Evolutionary conservation across 1,284 basidiomycete species (phyloP), one percentile per base, ranked within the genome.

Genomic region (Ceratobasidium sp.): DNA sequence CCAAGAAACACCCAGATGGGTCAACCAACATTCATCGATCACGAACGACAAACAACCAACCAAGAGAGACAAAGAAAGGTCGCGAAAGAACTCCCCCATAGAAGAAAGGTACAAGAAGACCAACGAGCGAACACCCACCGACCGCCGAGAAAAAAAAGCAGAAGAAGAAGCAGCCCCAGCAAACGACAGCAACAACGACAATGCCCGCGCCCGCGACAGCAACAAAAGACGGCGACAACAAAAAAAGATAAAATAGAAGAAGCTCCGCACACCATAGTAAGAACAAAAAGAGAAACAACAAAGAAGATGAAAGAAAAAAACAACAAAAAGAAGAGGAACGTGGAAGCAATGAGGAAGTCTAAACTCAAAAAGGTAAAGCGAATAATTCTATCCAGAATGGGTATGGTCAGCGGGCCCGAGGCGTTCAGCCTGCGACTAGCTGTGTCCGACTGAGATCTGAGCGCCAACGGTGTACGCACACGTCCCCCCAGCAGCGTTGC

Each of bases 131-230:
- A 21, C 44, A 61, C 32, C 58, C 44, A 14, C 58, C 58, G 11
- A 61, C 58, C 58, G 30, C 58, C 43, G 58, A 61, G 58, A 61
- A 35, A 6, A 46, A 61, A 35, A 44, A 41, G 58, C 57, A 58
- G 5, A 58, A 30, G 32, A 58, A 58, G 57, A 35, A 61, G 32
- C 58, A 44, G 6, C 58, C 58, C 13, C 58, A 61, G n/a, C 38
- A 35, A 3, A 61, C 58, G 11, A 23, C 58, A 4, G 43, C 38
- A 23, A 61, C 43, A 13, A 61, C 58, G 5, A 44, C 58, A 2
- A 44, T 61, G 58, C 58, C 58, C 14, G 43, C 58, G 13, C 44
- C 41, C 3, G 58, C 58, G 6, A 61, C 58, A 26, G 58, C 58
- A 4, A 61, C 58, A 1, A 41, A 44, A 13, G 43, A 41, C 23